A percentile compares a stretch with the other conserved stretches of the same genome.
phyloP scores from a whole-genome alignment of 208 protist species.

The Leishmania tarentolae region DNA sequence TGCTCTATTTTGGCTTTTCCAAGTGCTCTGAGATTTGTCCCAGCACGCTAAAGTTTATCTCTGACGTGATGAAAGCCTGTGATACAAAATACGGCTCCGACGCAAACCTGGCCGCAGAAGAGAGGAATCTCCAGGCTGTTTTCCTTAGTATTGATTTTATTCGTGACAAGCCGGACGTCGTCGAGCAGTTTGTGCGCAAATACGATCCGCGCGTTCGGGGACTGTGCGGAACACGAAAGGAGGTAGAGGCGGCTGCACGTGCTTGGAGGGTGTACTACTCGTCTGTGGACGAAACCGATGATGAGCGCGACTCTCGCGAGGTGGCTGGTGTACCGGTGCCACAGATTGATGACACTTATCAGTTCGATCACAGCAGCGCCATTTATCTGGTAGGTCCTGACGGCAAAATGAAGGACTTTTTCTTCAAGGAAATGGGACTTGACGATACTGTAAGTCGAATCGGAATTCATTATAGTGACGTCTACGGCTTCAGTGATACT shows the following conservation, averaged over 20 bases:
- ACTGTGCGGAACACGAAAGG: conserved; percentile 52
- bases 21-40: conserved; percentile 89
- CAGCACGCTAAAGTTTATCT: conserved; percentile 70
- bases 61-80: conserved; percentile 57
- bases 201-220: conserved; percentile 67
- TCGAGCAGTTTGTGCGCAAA: conserved; percentile 67
- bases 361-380: conserved; percentile 88
- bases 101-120: conserved; percentile 37
- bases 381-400: conserved; percentile 86
- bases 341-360: conserved; percentile 74
- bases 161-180: conserved; percentile 66
- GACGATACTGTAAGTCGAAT: conserved; percentile 62
- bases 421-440: conserved; percentile 86
- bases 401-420: conserved; percentile 90
- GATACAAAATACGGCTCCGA: conserved; percentile 40
- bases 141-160: conserved; percentile 86
- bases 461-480: conserved; percentile 64
- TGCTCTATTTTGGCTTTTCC: conserved; percentile 90
- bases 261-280: conserved; percentile 88
- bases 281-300: conserved; percentile 80
- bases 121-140: conserved; percentile 57
- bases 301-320: conserved; percentile 60
- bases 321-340: conserved; percentile 60
- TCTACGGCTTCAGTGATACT: conserved; percentile 82
- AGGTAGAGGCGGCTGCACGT: conserved; percentile 58